phyloP scores from a whole-genome alignment of 371 early-diverging fungal species.

The Funneliformis caledonium region DNA sequence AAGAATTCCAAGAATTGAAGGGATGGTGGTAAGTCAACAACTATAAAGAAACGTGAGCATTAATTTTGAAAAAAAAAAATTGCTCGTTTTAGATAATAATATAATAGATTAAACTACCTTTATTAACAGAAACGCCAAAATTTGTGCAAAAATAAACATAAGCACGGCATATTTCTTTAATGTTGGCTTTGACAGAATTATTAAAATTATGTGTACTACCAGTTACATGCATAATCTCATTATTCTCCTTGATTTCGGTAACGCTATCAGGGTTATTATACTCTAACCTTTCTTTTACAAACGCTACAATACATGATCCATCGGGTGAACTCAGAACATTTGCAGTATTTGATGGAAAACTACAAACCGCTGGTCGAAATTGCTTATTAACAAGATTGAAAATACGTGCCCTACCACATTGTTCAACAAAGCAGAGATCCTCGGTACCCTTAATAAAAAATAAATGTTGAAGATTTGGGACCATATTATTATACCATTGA shows the following conservation, averaged over 20 bases:
- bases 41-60: not conserved
- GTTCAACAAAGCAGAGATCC: conserved; percentile 24
- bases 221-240: no score
- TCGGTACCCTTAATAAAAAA: conserved; percentile 34
- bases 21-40: not conserved
- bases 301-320: conserved; percentile 31
- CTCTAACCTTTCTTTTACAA: conserved; percentile 2
- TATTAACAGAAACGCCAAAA: not conserved
- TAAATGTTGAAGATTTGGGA: conserved; percentile 16
- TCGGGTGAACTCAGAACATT: conserved; percentile 17
- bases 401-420: not conserved
- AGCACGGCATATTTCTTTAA: not conserved
- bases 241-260: no score
- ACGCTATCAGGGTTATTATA: not conserved
- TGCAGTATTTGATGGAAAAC: conserved; percentile 17
- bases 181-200: not conserved
- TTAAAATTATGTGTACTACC: no score
- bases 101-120: not conserved
- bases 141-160: conserved; percentile 24
- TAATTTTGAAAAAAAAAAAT: not conserved
- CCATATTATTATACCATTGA: conserved; percentile 18
- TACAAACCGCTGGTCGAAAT: conserved; percentile 5
- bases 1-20: not conserved
- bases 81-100: not conserved
- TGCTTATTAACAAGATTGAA: not conserved